Evolutionary conservation across 2,329 filamentous ascomycete genomes (phyloP), one percentile per base, ranked within the genome.

Genomic region (Talaromyces sp.): DNA sequence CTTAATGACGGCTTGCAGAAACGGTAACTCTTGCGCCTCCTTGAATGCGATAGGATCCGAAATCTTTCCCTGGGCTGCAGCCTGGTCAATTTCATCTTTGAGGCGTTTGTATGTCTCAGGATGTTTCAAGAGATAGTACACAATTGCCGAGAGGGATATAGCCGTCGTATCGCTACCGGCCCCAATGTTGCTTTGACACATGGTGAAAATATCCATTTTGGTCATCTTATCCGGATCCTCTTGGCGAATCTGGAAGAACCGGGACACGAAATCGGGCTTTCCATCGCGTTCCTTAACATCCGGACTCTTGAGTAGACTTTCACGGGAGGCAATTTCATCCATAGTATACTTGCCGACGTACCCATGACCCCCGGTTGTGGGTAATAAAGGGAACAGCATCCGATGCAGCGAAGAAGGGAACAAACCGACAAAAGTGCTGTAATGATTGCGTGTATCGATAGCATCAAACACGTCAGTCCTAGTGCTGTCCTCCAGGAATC

Each of bases 391-490:
- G 48, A 52, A 52, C 3, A 52, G 6, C 27, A 33, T 33, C 7
- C 48, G 48, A 16, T 52, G 48, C 9, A 52, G 48, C 48, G 24
- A 33, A 33, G 48, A 8, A 6, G 56, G 56, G 43, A 58, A 27
- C 16, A 41, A 16, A 16, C 56, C 56, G 33, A 58, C 39, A 58
- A 58, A 41, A 7, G 35, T 41, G 14, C 33, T 58, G 27, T 58
- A 58, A 43, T 27, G 19, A n/a, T 74, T 70, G 33, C 76, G 73
- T 1, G 69, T 68, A 0, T 54, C 65, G 5, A 78, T 73, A 52
- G 78, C 76, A 1, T 70, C 69, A 54, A 75, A 72, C 2, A 77
- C 70, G 66, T 79, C 76, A 0, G 57, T 43, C 1, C 73, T 74
- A 9, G 70, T 52, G 41, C 77, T 72, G 22, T 52, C 3, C n/a